These are phyloP conservation scores for Boletus bicolor DNA, from an alignment of 768 basidiomycete species.

Conservation along the genomic window DNA sequence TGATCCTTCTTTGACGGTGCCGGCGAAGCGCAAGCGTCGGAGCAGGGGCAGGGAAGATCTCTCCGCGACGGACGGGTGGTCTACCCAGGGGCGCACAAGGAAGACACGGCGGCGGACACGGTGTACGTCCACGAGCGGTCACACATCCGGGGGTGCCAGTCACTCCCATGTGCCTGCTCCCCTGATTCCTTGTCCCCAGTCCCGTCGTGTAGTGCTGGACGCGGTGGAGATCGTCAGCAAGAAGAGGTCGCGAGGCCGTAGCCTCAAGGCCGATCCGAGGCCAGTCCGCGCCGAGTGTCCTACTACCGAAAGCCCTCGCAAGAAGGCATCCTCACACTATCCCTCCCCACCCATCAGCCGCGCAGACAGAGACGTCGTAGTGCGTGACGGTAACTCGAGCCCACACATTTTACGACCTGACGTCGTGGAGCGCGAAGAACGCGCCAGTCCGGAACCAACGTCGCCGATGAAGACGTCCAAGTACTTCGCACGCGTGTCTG, in stretches of 20 bases:
- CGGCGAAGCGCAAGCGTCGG: conserved; percentile 1
- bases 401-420: neutral
- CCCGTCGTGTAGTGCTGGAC: conserved; percentile 14
- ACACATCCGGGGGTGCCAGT: neutral
- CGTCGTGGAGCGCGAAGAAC: neutral
- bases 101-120: neutral
- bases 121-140: no score
- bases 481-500: conserved; percentile 9
- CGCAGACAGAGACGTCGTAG: neutral
- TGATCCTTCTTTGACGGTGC: neutral
- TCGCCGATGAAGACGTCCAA: conserved; percentile 16
- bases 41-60: neutral
- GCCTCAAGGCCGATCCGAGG: no score
- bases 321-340: neutral
- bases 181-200: neutral
- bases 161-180: neutral
- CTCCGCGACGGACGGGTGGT: neutral
- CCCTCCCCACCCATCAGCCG: conserved; percentile 6
- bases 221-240: conserved; percentile 18
- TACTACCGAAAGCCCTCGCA: neutral
- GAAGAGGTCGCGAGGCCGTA: neutral
- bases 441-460: neutral
- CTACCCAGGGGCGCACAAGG: neutral
- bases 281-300: neutral
- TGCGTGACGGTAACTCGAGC: neutral